Conservation (phyloP, 108 stramenopile species). For the Ochromonas danica region DNA sequence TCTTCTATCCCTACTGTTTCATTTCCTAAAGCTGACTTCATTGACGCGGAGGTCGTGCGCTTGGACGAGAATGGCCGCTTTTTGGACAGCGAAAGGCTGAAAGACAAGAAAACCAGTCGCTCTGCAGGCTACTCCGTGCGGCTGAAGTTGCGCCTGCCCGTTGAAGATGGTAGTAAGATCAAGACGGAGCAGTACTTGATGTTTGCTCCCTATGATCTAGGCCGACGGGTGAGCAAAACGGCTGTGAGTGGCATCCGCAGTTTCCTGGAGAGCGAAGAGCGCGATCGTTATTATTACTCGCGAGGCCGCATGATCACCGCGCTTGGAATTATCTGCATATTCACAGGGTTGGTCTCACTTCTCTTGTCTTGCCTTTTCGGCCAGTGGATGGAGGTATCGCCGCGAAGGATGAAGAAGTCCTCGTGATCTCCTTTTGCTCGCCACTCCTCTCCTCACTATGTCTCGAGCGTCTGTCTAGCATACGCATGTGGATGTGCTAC, state of each 20-base stretch:
- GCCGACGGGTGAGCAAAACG: not conserved
- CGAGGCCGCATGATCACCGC: not conserved
- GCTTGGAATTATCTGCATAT: not conserved
- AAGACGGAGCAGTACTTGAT: not conserved
- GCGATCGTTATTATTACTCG: not conserved
- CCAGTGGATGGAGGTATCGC: not conserved
- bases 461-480: too few species aligned
- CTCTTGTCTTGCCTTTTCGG: not conserved
- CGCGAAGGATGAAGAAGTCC: conserved; percentile 19
- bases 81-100: not conserved
- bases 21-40: not conserved
- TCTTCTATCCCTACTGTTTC: not conserved
- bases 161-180: not conserved
- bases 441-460: too few species aligned
- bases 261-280: not conserved
- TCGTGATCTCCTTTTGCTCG: too few species aligned
- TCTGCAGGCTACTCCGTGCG: not conserved
- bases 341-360: not conserved
- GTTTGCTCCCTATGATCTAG: conserved; percentile 3
- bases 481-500: too few species aligned
- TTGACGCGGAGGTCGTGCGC: conserved; percentile 9
- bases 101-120: not conserved
- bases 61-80: not conserved
- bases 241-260: not conserved
- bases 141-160: not conserved